Evolutionary conservation across 2,329 filamentous ascomycete species (phyloP).

Genomic region (Sarocladium oryzae): DNA sequence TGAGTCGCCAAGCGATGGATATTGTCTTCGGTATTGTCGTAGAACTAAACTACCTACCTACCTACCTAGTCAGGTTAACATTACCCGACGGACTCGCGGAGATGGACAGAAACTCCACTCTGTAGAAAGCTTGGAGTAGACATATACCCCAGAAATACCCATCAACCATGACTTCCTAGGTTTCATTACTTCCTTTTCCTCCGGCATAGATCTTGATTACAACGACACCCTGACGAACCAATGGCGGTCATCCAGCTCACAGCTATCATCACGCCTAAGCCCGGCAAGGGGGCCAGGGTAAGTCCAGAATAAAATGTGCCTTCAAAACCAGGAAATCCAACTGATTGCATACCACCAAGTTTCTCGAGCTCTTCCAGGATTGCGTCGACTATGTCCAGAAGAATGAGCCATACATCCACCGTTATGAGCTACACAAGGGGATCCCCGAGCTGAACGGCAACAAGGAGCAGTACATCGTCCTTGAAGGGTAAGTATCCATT

Average conservation of each 20-base stretch:
- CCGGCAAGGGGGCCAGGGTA: conserved; percentile 18
- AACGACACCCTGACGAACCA: not conserved
- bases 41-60: no score
- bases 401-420: conserved; percentile 20
- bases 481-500: conserved; percentile 18
- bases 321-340: no score
- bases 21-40: no score
- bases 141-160: not conserved
- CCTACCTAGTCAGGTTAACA: conserved; percentile 2
- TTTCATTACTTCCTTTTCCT: no score
- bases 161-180: not conserved
- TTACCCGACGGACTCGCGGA: not conserved
- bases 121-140: not conserved
- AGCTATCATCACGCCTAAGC: conserved; percentile 21
- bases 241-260: conserved; percentile 19
- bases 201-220: not conserved
- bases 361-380: conserved; percentile 16
- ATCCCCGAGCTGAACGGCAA: conserved; percentile 16
- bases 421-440: conserved; percentile 20
- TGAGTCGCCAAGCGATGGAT: no score
- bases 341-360: not conserved
- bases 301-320: conserved; percentile 1
- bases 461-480: conserved; percentile 18
- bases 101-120: conserved; percentile 1
- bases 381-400: conserved; percentile 18